Percentiles rank a stretch among this genome's conserved stretches.
These are phyloP conservation scores for Beauveria pseudobassiana DNA, from an alignment of 2,329 filamentous ascomycete genomes.

Conservation along the genomic window DNA sequence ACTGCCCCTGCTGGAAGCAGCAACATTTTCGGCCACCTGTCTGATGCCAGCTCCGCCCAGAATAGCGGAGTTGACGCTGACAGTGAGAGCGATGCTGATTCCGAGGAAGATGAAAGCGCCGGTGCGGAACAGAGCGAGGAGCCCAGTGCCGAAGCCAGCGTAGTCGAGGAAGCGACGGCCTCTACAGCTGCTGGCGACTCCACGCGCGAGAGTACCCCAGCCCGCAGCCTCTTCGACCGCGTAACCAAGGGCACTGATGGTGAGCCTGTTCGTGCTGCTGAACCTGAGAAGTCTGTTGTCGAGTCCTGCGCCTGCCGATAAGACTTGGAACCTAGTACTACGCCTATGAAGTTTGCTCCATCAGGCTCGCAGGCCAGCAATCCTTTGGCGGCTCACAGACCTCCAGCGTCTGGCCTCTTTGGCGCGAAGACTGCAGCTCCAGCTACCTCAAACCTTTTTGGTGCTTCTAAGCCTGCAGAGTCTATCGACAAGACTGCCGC, in stretches of 20 bases:
- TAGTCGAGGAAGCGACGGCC: conserved; percentile 31
- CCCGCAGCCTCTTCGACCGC: conserved; percentile 48
- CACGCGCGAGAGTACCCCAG: conserved; percentile 37
- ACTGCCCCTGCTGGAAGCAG: conserved; percentile 19
- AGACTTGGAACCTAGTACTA: conserved; percentile 38
- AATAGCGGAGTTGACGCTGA: conserved; percentile 45
- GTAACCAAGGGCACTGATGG: conserved; percentile 43
- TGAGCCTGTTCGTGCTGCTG: conserved; percentile 37
- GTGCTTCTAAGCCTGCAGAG: neutral
- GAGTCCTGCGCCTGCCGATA: conserved; percentile 26
- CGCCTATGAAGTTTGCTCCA: conserved; percentile 48
- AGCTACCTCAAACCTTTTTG: neutral
- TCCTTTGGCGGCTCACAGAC: conserved; percentile 21
- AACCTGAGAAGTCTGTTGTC: conserved; percentile 12
- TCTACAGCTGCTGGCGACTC: conserved; percentile 16
- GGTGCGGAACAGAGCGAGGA: conserved; percentile 37
- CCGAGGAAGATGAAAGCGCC: conserved; percentile 35
- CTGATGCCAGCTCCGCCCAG: conserved; percentile 47
- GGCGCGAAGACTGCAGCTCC: conserved; percentile 2
- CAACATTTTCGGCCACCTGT: conserved; percentile 56
- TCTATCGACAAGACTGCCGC: conserved; percentile 14
- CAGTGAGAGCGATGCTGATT: conserved; percentile 37
- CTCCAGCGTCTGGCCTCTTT: conserved; percentile 14
- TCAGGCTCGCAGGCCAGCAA: conserved; percentile 21
- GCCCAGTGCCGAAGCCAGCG: conserved; percentile 34